phyloP scores from a whole-genome alignment of 352 stramenopile genomes.

The Phytopythium sindhum region DNA sequence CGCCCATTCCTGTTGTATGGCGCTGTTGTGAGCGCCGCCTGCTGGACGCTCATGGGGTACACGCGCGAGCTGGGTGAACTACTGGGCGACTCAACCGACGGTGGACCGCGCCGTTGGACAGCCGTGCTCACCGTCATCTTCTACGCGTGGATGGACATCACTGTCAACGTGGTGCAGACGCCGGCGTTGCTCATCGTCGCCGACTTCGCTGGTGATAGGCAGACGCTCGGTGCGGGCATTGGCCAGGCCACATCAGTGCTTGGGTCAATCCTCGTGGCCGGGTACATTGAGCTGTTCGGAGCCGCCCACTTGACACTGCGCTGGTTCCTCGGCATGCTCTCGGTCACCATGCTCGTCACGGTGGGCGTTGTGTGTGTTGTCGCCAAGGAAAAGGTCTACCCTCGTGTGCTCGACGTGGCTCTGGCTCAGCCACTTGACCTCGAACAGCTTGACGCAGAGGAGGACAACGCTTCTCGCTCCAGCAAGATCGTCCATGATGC shows the following conservation, averaged over 20 bases:
- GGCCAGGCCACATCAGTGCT: constrained; percentile 61
- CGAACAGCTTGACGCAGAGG: constrained; percentile 14
- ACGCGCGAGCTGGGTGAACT: constrained; percentile 56
- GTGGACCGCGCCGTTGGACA: constrained; percentile 38
- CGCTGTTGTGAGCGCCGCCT: constrained; percentile 54
- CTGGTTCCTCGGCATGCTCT: constrained; percentile 74
- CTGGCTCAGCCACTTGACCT: constrained; percentile 5
- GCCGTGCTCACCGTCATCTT: constrained; percentile 61
- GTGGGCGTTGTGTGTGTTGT: constrained; percentile 53
- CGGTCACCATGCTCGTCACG: constrained; percentile 53
- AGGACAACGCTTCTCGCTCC: background rate
- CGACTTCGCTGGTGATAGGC: constrained; percentile 69
- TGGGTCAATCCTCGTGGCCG: constrained; percentile 58
- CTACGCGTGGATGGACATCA: constrained; percentile 85
- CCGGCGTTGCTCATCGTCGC: constrained; percentile 67
- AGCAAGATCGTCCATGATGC: constrained; percentile 1
- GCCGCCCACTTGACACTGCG: constrained; percentile 58
- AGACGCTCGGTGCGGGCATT: constrained; percentile 61
- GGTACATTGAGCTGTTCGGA: constrained; percentile 72
- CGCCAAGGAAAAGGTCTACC: constrained; percentile 37
- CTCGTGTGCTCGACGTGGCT: background rate
- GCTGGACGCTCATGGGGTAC: constrained; percentile 72
- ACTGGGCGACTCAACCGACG: constrained; percentile 45
- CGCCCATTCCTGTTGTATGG: constrained; percentile 62
- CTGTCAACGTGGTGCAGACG: constrained; percentile 75